These are phyloP conservation scores for Parathielavia appendiculata DNA, from an alignment of 495 filamentous ascomycete genomes.

Conservation along the genomic window DNA sequence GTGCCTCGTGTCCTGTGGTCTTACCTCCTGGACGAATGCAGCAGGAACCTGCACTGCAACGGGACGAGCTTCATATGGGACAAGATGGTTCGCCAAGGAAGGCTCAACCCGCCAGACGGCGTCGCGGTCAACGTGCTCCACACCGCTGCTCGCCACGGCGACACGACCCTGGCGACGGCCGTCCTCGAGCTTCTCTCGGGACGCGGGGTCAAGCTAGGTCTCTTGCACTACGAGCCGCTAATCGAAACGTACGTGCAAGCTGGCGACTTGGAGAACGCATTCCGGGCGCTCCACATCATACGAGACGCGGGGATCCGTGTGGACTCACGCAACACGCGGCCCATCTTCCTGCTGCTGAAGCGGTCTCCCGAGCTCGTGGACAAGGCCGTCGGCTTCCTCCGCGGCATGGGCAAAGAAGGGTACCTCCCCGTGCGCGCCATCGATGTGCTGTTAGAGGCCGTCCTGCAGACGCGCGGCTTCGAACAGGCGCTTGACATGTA, in stretches of 20 bases:
- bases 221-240: conserved; percentile 72
- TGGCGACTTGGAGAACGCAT: conserved; percentile 50
- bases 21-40: conserved; percentile 65
- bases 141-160: conserved; percentile 59
- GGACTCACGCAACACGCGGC: conserved; percentile 49
- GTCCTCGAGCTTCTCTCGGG: conserved; percentile 55
- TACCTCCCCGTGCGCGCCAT: conserved; percentile 52
- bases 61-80: conserved; percentile 53
- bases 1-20: conserved; percentile 51
- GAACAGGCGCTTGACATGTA: conserved; percentile 62
- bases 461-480: conserved; percentile 39
- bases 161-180: conserved; percentile 61
- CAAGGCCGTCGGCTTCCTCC: conserved; percentile 51
- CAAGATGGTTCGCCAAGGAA: conserved; percentile 55
- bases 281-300: conserved; percentile 67
- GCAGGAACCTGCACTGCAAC: conserved; percentile 37
- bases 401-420: conserved; percentile 44
- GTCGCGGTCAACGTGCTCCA: conserved; percentile 61
- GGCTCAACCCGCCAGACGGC: conserved; percentile 61
- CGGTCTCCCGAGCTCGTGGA: conserved; percentile 28
- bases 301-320: conserved; percentile 50
- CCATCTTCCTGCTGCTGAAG: conserved; percentile 46
- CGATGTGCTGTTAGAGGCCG: conserved; percentile 59
- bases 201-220: conserved; percentile 47
- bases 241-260: conserved; percentile 59